Evolutionary conservation across 345 rosid species (phyloP).

Genomic region (Toxicodendron radicans): DNA sequence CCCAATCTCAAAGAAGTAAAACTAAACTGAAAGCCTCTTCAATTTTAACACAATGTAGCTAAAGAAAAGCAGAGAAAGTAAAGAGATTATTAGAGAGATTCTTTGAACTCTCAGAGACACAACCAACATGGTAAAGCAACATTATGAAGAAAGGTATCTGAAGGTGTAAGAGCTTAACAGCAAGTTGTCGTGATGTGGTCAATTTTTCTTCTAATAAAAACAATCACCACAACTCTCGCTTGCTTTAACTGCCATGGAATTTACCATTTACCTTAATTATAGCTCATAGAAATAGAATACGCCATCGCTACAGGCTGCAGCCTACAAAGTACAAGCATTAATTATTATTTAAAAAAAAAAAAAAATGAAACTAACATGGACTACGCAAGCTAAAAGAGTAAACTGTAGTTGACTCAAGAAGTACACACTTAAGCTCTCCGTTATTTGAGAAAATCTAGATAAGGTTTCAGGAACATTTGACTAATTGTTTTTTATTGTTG

Average conservation of each 20-base stretch:
- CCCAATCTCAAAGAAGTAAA: constrained; percentile 18
- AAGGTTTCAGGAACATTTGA: background rate
- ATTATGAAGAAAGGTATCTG: constrained; percentile 49
- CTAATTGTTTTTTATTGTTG: background rate
- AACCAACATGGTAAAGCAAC: constrained; percentile 38
- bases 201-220: constrained; percentile 32
- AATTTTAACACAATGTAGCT: constrained; percentile 33
- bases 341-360: background rate
- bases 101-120: constrained; percentile 20
- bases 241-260: constrained; percentile 19
- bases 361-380: background rate
- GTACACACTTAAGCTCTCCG: background rate
- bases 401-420: constrained; percentile 3
- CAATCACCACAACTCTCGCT: background rate
- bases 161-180: constrained; percentile 28
- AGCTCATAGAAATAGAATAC: background rate
- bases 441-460: background rate
- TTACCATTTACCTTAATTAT: constrained; percentile 17
- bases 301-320: too few relatives aligned
- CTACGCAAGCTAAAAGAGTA: background rate
- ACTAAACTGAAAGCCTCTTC: constrained; percentile 38
- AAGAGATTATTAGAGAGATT: constrained; percentile 14
- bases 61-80: constrained; percentile 26
- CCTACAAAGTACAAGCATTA: background rate
- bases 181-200: constrained; percentile 16